Evolutionary conservation across 495 filamentous ascomycete species (phyloP), one percentile per base, ranked within the genome.

Genomic region (Wilcoxina mikolae): DNA sequence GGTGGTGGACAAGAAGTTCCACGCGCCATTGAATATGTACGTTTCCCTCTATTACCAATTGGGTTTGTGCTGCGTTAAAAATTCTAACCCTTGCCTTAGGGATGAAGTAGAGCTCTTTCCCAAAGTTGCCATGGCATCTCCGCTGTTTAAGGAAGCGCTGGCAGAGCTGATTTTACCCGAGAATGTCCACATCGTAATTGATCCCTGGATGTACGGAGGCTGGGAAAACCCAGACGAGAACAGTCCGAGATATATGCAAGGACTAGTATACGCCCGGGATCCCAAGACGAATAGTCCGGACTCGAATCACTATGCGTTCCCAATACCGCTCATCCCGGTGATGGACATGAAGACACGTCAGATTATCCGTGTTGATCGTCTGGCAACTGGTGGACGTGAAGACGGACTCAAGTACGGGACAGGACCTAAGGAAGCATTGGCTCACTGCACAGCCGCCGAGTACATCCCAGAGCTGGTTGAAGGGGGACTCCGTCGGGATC

Each of bases 121-220:
- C 15, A 76, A 81, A 28, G 70, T 71, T 24, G 83, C 80, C 61
- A 67, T 76, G 48, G 70, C 67, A 22, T 83, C 80, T 3, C 72
- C 75, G 0, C 60, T 82, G 41, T 85, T 82, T 62, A 69, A 82
- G 63, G 52, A 74, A 39, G 80, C 77, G 17, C 63, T 84, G 7
- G 67, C 73, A 3, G 76, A 81, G 39, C 76, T 85, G 55, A 67
- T 73, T 20, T 67, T 87, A 3, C 83, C 83, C 4, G 71, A 78
- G 29, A 75, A 77, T 38, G 79, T 82, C 48, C 72, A 73, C 53
- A 69, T 84, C 31, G 73, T 81, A 51, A 82, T 83, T 61, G 81
- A 83, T 69, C 81, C 79, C 18, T 84, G 80, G 79, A 80, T 79
- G 3, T 84, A 83, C 62, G 81, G 81, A 9, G 78, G 79, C 1